Percentiles rank a stretch among this genome's conserved stretches.
Conservation (phyloP, 2,329 filamentous ascomycete genomes). For the Colletotrichum gigasporum region DNA sequence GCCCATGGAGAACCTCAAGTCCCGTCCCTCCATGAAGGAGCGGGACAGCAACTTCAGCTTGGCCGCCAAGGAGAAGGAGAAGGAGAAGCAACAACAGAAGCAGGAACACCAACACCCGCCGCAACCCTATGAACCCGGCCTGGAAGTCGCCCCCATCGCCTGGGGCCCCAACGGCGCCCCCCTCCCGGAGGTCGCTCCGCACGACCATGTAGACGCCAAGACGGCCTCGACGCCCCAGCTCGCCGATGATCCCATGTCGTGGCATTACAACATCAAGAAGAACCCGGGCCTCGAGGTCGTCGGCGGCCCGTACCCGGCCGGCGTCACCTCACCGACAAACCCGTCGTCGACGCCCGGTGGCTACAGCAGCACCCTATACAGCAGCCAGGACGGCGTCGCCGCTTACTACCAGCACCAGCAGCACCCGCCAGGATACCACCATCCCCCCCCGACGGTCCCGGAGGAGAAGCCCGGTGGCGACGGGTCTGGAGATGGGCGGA, state of each 20-base stretch:
- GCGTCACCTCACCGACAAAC: neutral
- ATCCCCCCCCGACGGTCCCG: neutral
- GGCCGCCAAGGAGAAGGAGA: neutral
- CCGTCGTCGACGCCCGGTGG: neutral
- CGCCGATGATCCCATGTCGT: slow-evolving; percentile 1
- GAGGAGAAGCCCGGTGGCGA: neutral
- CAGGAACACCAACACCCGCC: neutral
- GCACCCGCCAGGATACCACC: slow-evolving; percentile 12
- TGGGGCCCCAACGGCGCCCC: slow-evolving; percentile 18
- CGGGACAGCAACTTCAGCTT: neutral
- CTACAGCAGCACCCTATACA: slow-evolving; percentile 3
- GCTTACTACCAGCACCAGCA: slow-evolving; percentile 2
- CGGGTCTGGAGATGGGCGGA: neutral
- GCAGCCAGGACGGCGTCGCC: neutral
- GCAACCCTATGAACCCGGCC: slow-evolving; percentile 17
- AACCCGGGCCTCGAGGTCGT: slow-evolving; percentile 7
- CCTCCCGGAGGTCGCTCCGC: slow-evolving; percentile 15
- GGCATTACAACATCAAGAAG: slow-evolving; percentile 20
- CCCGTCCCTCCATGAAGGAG: neutral
- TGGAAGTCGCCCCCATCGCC: slow-evolving; percentile 15
- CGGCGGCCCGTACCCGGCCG: neutral
- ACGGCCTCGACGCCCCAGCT: slow-evolving; percentile 11
- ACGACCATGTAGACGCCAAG: slow-evolving; percentile 12
- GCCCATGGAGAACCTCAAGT: slow-evolving; percentile 9
- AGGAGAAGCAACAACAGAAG: neutral